phyloP scores from a whole-genome alignment of 768 basidiomycete species.

The Gloeopeniophorella convolvens region DNA sequence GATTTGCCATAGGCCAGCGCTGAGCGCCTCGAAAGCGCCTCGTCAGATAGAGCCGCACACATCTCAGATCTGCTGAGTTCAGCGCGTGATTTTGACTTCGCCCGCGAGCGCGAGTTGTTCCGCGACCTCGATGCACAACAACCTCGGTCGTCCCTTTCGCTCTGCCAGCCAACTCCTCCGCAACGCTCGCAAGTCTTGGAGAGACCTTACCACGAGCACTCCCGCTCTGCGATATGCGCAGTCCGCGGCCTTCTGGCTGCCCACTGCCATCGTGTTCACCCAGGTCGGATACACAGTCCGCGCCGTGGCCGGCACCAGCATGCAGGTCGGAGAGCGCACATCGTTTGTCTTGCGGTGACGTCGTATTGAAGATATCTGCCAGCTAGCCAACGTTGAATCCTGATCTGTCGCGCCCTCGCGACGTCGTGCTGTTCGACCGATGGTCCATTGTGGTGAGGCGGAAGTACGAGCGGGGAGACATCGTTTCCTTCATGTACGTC shows the following conservation, averaged over 20 bases:
- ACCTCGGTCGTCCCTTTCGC: slow-evolving; percentile 1
- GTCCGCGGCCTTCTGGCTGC: slow-evolving; percentile 15
- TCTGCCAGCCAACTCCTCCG: background rate
- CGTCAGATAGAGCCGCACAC: too few species aligned
- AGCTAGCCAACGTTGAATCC: slow-evolving; percentile 22
- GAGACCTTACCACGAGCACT: background rate
- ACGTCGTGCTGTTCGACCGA: slow-evolving; percentile 17
- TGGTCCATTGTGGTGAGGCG: slow-evolving; percentile 10
- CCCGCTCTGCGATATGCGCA: slow-evolving; percentile 1
- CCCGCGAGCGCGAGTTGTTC: too few species aligned
- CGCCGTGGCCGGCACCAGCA: slow-evolving; percentile 17
- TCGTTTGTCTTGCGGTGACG: background rate
- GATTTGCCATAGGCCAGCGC: too few species aligned
- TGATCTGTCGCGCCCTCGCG: slow-evolving; percentile 12
- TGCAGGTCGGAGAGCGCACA: slow-evolving; percentile 15
- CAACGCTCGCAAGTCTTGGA: slow-evolving; percentile 4
- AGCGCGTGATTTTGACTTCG: too few species aligned
- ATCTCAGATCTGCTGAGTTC: too few species aligned
- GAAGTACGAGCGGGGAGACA: slow-evolving; percentile 15
- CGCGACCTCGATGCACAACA: slow-evolving; percentile 1
- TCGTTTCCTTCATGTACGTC: slow-evolving; percentile 18
- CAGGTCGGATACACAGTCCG: slow-evolving; percentile 14
- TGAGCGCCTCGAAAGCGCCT: too few species aligned
- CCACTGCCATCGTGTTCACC: slow-evolving; percentile 9
- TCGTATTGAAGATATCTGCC: background rate